Evolutionary conservation across 495 filamentous ascomycete species (phyloP), one percentile per base, ranked within the genome.

Genomic region (Thermothielavioides terrestris): DNA sequence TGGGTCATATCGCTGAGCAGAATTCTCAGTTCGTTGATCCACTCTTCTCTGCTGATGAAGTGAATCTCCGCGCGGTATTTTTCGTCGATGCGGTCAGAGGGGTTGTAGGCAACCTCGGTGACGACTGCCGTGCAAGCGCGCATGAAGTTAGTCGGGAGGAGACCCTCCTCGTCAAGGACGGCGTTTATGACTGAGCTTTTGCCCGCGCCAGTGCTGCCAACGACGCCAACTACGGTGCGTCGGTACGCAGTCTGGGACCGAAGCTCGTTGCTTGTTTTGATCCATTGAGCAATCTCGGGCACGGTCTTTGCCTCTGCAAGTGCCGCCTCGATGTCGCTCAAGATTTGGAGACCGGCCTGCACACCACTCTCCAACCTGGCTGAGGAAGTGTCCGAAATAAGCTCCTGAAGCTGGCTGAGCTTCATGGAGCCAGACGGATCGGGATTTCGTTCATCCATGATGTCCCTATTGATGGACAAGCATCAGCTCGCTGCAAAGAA

Each of bases 91-190:
- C 75, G 69, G 22, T 74, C 42, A 11, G 58, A 66, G 28, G 62
- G 12, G 36, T 83, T 84, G 60, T 75, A 86, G 0, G 75, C 75
- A 9, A 87, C 75, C 52, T 87, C 83, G 0, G 79, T 85, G 6
- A 79, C 74, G 4, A 79, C 77, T 0, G 83, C 82, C 2, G 84
- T 87, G 50, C 82, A 85, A 3, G 80, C 83, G 38, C 79, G 36
- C 57, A 71, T 50, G 39, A 64, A 61, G 34, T 62, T 68, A 0
- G 68, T 72, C 0, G 66, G 68, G 1, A 71, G 45, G 6, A 77
- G 40, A 30, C 57, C 61, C 18, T 77, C 70, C 39, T 83, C 71
- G 23, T 82, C 76, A 6, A 80, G 64, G 10, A 83, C 54, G 0
- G 78, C 77, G 56, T 81, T 82, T 48, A 83, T 82, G 1, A 81